A percentile compares a stretch with the other conserved stretches of the same genome.
Conservation (phyloP, 768 basidiomycete genomes). For the Nidularia sp. region DNA sequence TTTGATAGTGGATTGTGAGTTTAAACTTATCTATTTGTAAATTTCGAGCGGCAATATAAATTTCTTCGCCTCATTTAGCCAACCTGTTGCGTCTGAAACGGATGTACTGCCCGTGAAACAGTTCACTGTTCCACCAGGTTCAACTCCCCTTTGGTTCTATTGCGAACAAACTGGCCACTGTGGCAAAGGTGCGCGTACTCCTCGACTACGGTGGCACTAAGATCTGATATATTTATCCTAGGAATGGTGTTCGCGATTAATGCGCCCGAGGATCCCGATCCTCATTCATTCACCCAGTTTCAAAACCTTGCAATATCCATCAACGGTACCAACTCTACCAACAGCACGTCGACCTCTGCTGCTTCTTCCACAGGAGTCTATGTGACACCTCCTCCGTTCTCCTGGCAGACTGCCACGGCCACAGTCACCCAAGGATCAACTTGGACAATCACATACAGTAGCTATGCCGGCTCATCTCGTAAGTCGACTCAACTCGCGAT, state of each 20-base stretch:
- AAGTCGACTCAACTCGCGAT: slow-evolving; percentile 3
- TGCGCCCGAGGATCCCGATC: slow-evolving; percentile 32
- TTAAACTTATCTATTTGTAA: not conserved
- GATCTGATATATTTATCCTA: not conserved
- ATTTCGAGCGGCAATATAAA: not conserved
- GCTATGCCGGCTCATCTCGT: slow-evolving; percentile 30
- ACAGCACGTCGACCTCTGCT: slow-evolving; percentile 5
- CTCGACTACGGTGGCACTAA: not conserved
- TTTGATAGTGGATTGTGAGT: slow-evolving; percentile 35
- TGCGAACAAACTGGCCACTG: slow-evolving; percentile 56
- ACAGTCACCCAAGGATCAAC: slow-evolving; percentile 30
- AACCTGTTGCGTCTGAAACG: slow-evolving; percentile 36
- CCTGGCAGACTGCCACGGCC: slow-evolving; percentile 32
- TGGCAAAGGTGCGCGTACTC: slow-evolving; percentile 21
- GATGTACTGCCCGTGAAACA: slow-evolving; percentile 31
- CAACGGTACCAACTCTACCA: slow-evolving; percentile 17
- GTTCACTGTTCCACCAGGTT: slow-evolving; percentile 33
- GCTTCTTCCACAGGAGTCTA: slow-evolving; percentile 10
- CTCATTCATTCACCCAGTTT: slow-evolving; percentile 45
- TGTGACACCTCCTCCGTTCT: slow-evolving; percentile 10
- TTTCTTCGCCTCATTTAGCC: slow-evolving; percentile 8
- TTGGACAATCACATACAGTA: slow-evolving; percentile 36
- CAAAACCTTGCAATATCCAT: slow-evolving; percentile 39
- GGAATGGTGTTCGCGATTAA: slow-evolving; percentile 73
- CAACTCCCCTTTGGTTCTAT: slow-evolving; percentile 51